Evolutionary conservation across 2,329 filamentous ascomycete species (phyloP).

Genomic region (Alternaria viburni): DNA sequence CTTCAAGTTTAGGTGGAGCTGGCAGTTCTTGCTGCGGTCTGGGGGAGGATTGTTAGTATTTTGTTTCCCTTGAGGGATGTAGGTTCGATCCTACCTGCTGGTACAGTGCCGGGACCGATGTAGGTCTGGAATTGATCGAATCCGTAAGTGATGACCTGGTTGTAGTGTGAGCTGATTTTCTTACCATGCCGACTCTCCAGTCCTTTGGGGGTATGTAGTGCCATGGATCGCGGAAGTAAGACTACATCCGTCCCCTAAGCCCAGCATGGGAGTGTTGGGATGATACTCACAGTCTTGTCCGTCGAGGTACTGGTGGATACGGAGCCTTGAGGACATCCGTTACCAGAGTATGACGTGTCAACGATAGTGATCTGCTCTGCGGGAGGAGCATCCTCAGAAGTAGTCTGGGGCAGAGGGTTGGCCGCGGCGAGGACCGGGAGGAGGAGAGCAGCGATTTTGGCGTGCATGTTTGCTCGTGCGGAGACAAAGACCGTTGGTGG

Average conservation of each 20-base stretch:
- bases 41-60: constrained; percentile 2
- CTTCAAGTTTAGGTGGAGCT: constrained; percentile 45
- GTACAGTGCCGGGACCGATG: constrained; percentile 37
- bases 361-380: constrained; percentile 38
- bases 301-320: constrained; percentile 40
- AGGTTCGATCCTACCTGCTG: not conserved
- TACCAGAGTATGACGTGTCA: constrained; percentile 41
- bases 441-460: constrained; percentile 36
- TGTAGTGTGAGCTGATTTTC: not conserved
- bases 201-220: not conserved
- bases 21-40: constrained; percentile 47
- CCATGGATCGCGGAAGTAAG: constrained; percentile 1
- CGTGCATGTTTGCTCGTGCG: constrained; percentile 32
- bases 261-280: not conserved
- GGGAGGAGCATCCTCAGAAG: constrained; percentile 18
- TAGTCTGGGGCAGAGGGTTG: constrained; percentile 30
- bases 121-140: constrained; percentile 46
- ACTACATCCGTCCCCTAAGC: not conserved
- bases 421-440: constrained; percentile 39
- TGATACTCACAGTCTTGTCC: constrained; percentile 40
- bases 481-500: constrained; percentile 4
- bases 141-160: constrained; percentile 42
- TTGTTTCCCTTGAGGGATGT: not conserved
- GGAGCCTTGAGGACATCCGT: constrained; percentile 44
- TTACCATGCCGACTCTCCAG: not conserved